These are phyloP conservation scores for Pyrenochaeta sp. DNA, from an alignment of 2,329 filamentous ascomycete species.

Conservation along the genomic window DNA sequence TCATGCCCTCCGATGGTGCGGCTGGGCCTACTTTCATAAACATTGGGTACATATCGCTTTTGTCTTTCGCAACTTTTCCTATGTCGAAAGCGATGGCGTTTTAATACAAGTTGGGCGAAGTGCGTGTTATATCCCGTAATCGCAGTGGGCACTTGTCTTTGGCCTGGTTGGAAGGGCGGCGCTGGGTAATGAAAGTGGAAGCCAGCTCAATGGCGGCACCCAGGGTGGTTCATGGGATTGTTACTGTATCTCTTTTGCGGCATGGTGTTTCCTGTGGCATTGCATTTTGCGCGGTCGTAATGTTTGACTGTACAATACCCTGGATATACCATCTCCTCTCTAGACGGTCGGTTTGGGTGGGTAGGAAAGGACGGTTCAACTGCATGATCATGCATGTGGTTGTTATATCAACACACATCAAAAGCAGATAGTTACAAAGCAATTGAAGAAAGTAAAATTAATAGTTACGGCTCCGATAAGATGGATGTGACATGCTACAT, in stretches of 20 bases:
- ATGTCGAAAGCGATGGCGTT: constrained; percentile 32
- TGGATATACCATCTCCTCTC: constrained; percentile 48
- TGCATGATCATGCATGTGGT: no score
- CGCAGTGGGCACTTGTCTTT: background rate
- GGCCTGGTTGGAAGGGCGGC: constrained; percentile 13
- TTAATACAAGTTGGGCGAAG: constrained; percentile 8
- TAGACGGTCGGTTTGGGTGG: constrained; percentile 22
- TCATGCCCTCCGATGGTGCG: constrained; percentile 14
- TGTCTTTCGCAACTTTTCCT: constrained; percentile 13
- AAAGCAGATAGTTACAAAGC: no score
- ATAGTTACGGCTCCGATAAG: no score
- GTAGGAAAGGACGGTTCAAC: background rate
- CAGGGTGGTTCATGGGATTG: constrained; percentile 2
- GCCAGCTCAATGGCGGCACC: constrained; percentile 5
- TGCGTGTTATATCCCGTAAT: constrained; percentile 19
- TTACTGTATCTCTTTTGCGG: constrained; percentile 6
- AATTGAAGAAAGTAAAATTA: no score
- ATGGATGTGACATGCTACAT: no score
- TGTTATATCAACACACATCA: no score
- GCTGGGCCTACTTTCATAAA: constrained; percentile 25
- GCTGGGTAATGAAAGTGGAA: constrained; percentile 5
- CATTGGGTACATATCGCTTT: constrained; percentile 23
- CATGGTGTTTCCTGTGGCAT: constrained; percentile 27
- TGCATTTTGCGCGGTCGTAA: constrained; percentile 21
- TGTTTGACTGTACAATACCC: constrained; percentile 42